Evolutionary conservation across 2,329 filamentous ascomycete genomes (phyloP).

Genomic region (Pyricularia pennisetigena): DNA sequence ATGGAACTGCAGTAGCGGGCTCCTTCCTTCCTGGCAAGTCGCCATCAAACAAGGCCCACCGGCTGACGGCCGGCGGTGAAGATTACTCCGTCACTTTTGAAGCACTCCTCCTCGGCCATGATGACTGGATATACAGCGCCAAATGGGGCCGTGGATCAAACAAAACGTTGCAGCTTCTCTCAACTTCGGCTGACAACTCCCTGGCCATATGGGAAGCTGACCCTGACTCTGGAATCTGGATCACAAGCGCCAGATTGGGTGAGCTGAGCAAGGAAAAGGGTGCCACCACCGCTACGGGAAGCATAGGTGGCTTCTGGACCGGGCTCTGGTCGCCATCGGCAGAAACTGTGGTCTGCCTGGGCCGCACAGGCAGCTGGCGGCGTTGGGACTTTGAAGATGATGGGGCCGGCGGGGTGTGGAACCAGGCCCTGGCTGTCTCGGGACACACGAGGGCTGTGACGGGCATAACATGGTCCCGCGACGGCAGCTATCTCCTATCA

Average conservation of each 20-base stretch:
- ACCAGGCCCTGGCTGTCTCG: slow-evolving; percentile 64
- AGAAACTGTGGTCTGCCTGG: slow-evolving; percentile 64
- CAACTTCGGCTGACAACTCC: slow-evolving; percentile 91
- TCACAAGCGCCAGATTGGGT: slow-evolving; percentile 74
- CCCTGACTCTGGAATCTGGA: slow-evolving; percentile 75
- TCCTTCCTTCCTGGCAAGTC: slow-evolving; percentile 57
- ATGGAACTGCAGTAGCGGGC: slow-evolving; percentile 44
- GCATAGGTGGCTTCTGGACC: slow-evolving; percentile 93
- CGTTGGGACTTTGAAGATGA: slow-evolving; percentile 54
- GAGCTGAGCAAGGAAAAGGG: slow-evolving; percentile 94
- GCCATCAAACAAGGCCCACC: slow-evolving; percentile 82
- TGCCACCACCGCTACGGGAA: slow-evolving; percentile 91
- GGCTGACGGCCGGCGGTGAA: slow-evolving; percentile 48
- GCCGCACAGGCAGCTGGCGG: slow-evolving; percentile 89
- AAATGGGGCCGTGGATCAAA: slow-evolving; percentile 45
- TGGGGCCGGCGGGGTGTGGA: slow-evolving; percentile 53
- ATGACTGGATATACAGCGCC: slow-evolving; percentile 96
- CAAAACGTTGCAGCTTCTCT: slow-evolving; percentile 61
- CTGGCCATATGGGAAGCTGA: slow-evolving; percentile 90
- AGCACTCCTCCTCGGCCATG: slow-evolving; percentile 84
- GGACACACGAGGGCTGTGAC: slow-evolving; percentile 79
- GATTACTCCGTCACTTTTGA: slow-evolving; percentile 86
- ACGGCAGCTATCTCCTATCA: slow-evolving; percentile 76
- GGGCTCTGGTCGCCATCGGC: slow-evolving; percentile 83
- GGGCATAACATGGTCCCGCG: slow-evolving; percentile 73